phyloP scores from a whole-genome alignment of 768 basidiomycete species.

The Russula sp. region DNA sequence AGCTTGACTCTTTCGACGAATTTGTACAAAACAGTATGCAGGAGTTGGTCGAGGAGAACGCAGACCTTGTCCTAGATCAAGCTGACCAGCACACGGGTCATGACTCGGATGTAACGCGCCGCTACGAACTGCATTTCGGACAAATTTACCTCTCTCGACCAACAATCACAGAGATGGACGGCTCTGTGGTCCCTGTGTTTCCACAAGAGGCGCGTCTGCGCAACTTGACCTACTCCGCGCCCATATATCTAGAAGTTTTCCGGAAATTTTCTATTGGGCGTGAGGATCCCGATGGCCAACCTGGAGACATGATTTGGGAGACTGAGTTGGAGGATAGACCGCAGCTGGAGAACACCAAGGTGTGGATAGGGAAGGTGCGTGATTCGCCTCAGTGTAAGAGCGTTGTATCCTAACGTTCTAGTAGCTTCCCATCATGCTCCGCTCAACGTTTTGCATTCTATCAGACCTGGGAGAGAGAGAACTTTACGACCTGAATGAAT shows the following conservation, averaged over 20 bases:
- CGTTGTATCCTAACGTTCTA: neutral
- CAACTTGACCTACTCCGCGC: constrained; percentile 94
- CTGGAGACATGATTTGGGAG: constrained; percentile 78
- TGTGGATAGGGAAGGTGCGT: constrained; percentile 90
- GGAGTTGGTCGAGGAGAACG: constrained; percentile 94
- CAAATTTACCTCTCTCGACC: constrained; percentile 97
- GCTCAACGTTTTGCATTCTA: constrained; percentile 92
- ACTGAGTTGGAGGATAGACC: constrained; percentile 57
- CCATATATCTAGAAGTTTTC: constrained; percentile 92
- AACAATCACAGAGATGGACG: constrained; percentile 93
- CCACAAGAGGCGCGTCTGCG: constrained; percentile 94
- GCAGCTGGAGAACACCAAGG: constrained; percentile 64
- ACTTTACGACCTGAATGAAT: constrained; percentile 90
- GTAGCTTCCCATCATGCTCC: constrained; percentile 96
- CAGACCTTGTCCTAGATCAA: constrained; percentile 95
- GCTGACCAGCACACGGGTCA: constrained; percentile 93
- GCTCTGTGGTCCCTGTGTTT: constrained; percentile 87
- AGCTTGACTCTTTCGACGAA: constrained; percentile 97
- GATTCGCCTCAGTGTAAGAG: neutral
- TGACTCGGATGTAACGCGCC: constrained; percentile 70
- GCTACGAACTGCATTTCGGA: constrained; percentile 95
- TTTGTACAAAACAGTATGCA: constrained; percentile 99
- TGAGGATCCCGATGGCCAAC: constrained; percentile 73
- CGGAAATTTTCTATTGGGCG: constrained; percentile 76
- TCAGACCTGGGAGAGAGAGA: constrained; percentile 71